These are phyloP conservation scores for Themeda triandra DNA, from an alignment of 176 grass and related monocot species.

Conservation along the genomic window DNA sequence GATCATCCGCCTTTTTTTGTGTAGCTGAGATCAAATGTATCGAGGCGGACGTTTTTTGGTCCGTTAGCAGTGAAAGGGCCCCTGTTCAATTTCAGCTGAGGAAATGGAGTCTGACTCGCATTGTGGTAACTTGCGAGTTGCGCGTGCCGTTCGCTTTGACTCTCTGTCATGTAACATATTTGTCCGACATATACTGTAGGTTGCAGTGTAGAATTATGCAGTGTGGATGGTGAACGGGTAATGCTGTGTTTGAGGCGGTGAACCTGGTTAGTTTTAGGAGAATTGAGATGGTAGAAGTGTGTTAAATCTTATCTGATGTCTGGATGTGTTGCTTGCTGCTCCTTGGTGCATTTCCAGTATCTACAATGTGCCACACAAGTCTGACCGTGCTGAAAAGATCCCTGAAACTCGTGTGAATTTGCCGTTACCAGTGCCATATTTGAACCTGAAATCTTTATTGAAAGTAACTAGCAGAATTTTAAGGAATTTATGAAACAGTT, in stretches of 20 bases:
- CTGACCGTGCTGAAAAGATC: neutral
- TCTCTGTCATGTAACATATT: constrained; percentile 31
- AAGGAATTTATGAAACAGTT: neutral
- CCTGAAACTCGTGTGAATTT: neutral
- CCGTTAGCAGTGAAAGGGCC: neutral
- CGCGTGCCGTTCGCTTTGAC: neutral
- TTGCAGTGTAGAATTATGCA: constrained; percentile 12
- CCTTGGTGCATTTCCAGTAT: neutral
- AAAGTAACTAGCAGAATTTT: neutral
- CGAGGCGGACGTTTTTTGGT: neutral
- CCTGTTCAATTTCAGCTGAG: neutral
- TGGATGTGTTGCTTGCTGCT: neutral
- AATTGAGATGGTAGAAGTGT: constrained; percentile 12
- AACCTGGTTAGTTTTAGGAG: neutral
- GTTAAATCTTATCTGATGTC: neutral
- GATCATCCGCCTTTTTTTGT: neutral
- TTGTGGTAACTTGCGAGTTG: neutral
- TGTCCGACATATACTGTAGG: constrained; percentile 4
- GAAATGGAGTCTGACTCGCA: neutral
- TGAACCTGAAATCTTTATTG: neutral
- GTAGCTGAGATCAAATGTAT: constrained; percentile 10
- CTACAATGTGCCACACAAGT: neutral
- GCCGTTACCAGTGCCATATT: neutral
- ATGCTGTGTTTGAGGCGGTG: neutral
- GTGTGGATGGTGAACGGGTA: neutral